Conservation (phyloP, 1,139 yeast genomes). For the Diutina neorugosa region DNA sequence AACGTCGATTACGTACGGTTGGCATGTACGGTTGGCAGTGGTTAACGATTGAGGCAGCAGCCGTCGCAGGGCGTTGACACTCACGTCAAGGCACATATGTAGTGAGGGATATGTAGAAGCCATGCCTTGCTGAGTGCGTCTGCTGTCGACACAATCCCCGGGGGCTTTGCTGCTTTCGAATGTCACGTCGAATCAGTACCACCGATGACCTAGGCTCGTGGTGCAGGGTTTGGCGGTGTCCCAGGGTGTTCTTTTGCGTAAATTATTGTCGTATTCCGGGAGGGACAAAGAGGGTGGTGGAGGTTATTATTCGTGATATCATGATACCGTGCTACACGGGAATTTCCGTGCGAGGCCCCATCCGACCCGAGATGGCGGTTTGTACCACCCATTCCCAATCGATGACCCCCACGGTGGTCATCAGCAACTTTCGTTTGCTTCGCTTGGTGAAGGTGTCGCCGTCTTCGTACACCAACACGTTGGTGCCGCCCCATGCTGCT, state of each 20-base stretch:
- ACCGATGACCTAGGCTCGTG: too few species aligned
- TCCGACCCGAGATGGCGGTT: conserved; percentile 33
- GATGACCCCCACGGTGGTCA: conserved; percentile 16
- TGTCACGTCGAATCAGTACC: too few species aligned
- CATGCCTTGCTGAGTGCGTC: not conserved
- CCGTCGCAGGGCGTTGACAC: not conserved
- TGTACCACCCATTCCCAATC: conserved; percentile 74
- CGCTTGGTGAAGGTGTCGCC: not conserved
- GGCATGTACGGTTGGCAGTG: too few species aligned
- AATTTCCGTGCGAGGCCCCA: not conserved
- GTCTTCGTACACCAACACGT: conserved; percentile 9
- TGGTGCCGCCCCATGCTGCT: not conserved
- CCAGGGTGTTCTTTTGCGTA: not conserved
- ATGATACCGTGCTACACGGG: not conserved
- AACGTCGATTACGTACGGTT: not conserved
- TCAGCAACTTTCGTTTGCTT: conserved; percentile 3
- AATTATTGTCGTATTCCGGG: not conserved
- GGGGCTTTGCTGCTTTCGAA: too few species aligned
- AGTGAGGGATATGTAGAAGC: not conserved
- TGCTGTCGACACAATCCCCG: too few species aligned
- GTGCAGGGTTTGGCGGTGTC: too few species aligned
- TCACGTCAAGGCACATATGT: not conserved
- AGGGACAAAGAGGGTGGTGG: not conserved
- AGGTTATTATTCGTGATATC: not conserved
- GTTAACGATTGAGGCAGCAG: not conserved